Evolutionary conservation across 257 asterid genomes (phyloP).

Genomic region (Nemophila menziesii): DNA sequence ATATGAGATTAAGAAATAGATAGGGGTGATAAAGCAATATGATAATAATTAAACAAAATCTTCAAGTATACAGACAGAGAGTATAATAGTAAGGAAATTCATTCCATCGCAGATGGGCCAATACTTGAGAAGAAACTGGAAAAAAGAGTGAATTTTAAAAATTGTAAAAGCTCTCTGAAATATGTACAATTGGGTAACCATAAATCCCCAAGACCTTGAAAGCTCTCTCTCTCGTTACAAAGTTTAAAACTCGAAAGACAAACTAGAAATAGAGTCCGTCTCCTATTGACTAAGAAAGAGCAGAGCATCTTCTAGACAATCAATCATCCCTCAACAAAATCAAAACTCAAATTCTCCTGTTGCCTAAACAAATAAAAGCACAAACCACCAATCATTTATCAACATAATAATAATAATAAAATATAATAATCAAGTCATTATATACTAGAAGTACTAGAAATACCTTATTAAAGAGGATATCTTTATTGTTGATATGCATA

Average conservation of each 20-base stretch:
- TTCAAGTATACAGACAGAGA: neutral
- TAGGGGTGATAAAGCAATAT: neutral
- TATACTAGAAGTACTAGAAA: neutral
- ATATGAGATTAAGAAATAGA: too few species aligned
- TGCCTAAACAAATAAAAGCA: constrained; percentile 34
- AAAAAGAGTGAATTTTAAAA: neutral
- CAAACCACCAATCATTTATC: neutral
- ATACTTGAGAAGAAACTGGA: constrained; percentile 3
- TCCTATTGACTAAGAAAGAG: constrained; percentile 1
- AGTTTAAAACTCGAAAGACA: constrained; percentile 20
- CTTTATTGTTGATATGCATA: constrained; percentile 92
- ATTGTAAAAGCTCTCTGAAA: constrained; percentile 11
- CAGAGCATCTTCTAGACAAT: constrained; percentile 1
- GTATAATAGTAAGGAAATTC: constrained; percentile 4
- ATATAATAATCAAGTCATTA: neutral
- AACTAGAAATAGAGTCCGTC: constrained; percentile 7
- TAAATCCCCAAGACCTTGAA: constrained; percentile 22
- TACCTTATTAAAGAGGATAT: constrained; percentile 66
- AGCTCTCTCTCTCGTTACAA: constrained; percentile 9
- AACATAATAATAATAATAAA: neutral
- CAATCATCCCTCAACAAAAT: constrained; percentile 15
- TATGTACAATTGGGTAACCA: constrained; percentile 35
- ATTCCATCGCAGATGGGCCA: constrained; percentile 7
- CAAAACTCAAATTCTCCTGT: constrained; percentile 82
- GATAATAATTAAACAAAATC: neutral